A percentile compares a stretch with the other conserved stretches of the same genome.
Conservation (phyloP, 2,329 filamentous ascomycete species). For the Verruconis gallopava region DNA sequence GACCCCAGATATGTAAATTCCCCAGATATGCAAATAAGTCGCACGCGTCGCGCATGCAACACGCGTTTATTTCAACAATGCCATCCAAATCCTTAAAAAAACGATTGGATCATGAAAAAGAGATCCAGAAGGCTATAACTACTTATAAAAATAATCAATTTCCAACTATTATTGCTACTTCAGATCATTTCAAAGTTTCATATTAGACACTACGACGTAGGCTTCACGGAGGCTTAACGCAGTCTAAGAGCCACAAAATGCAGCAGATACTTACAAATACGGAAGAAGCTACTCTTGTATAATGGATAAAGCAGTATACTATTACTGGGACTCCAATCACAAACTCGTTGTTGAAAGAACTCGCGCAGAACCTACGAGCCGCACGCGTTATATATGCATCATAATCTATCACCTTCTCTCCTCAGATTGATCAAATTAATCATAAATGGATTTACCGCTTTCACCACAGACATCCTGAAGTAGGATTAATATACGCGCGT, state of each 20-base stretch:
- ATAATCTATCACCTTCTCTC: neutral
- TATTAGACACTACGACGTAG: neutral
- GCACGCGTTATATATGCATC: too few relatives aligned
- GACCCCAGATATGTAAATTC: too few relatives aligned
- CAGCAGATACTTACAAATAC: neutral
- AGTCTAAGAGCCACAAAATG: neutral
- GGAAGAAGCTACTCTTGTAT: too few relatives aligned
- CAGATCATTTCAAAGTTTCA: too few relatives aligned
- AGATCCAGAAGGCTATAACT: neutral
- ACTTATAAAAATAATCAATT: too few relatives aligned
- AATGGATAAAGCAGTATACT: too few relatives aligned
- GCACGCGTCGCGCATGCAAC: too few relatives aligned
- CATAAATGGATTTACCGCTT: neutral
- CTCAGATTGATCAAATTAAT: neutral
- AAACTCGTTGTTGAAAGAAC: neutral
- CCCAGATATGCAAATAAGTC: too few relatives aligned
- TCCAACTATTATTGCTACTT: too few relatives aligned
- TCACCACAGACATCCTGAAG: too few relatives aligned
- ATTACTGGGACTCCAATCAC: too few relatives aligned
- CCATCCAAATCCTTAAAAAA: constrained; percentile 2
- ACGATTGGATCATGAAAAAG: neutral
- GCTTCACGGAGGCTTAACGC: neutral
- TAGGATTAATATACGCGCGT: neutral
- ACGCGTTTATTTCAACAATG: too few relatives aligned
- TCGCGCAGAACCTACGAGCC: neutral